A percentile compares a stretch with the other conserved stretches of the same genome.
These are phyloP conservation scores for Plectosphaerella cucumerina DNA, from an alignment of 2,329 filamentous ascomycete genomes.

Conservation along the genomic window DNA sequence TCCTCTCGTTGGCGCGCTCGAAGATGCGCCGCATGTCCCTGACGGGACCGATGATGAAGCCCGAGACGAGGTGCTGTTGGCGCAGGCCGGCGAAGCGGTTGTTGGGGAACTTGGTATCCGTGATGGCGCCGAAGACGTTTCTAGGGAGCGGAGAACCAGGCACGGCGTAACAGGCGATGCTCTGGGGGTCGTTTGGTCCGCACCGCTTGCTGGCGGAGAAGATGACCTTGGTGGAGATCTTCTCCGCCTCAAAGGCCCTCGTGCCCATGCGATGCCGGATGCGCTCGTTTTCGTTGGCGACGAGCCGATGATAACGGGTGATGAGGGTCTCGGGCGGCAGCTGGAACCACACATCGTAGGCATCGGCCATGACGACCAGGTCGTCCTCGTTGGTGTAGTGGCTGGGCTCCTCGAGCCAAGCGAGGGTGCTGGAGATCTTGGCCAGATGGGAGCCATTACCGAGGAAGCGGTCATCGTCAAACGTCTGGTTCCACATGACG, in stretches of 20 bases:
- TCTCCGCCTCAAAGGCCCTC: slow-evolving; percentile 14
- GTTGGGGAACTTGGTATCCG: slow-evolving; percentile 16
- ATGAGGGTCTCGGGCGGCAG: slow-evolving; percentile 15
- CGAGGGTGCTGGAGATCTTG: slow-evolving; percentile 19
- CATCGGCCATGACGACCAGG: slow-evolving; percentile 3
- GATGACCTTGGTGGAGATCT: slow-evolving; percentile 17
- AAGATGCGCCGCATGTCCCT: slow-evolving; percentile 16
- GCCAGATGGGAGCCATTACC: slow-evolving; percentile 18
- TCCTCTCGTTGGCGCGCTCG: slow-evolving; percentile 15
- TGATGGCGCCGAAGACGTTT: slow-evolving; percentile 16
- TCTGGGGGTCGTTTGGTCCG: slow-evolving; percentile 16
- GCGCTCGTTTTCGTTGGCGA: slow-evolving; percentile 16
- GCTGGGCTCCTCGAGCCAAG: slow-evolving; percentile 17
- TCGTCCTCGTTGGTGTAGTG: slow-evolving; percentile 6
- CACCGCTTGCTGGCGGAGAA: slow-evolving; percentile 23
- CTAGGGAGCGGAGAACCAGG: slow-evolving; percentile 16
- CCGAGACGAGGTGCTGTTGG: slow-evolving; percentile 20
- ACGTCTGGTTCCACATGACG: slow-evolving; percentile 4
- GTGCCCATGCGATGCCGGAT: slow-evolving; percentile 17
- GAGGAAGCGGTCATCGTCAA: background rate
- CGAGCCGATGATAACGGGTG: slow-evolving; percentile 18
- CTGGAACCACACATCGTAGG: slow-evolving; percentile 5
- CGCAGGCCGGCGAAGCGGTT: slow-evolving; percentile 14
- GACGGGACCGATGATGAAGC: slow-evolving; percentile 20
- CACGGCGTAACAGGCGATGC: slow-evolving; percentile 19